Evolutionary conservation across 257 asterid species (phyloP).

Genomic region (Ehretia macrophylla): DNA sequence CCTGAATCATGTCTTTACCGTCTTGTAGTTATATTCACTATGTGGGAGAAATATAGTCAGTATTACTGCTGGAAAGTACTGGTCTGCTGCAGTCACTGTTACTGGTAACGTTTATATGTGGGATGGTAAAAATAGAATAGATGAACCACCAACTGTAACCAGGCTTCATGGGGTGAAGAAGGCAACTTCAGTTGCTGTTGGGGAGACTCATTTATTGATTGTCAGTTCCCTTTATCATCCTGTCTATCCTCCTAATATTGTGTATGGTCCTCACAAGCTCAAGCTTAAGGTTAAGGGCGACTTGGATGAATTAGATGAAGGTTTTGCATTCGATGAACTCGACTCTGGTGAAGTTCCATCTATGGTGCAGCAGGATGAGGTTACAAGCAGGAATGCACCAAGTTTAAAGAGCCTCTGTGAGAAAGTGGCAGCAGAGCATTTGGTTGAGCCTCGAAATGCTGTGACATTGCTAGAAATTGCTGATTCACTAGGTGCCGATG

Average conservation of each 20-base stretch:
- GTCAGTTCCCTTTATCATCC: conserved; percentile 90
- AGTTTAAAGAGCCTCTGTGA: conserved; percentile 86
- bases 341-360: conserved; percentile 39
- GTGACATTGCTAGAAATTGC: conserved; percentile 86
- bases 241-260: conserved; percentile 33
- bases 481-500: conserved; percentile 79
- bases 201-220: conserved; percentile 85
- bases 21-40: conserved; percentile 52
- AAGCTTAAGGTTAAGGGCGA: conserved; percentile 31
- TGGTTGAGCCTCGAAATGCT: conserved; percentile 90
- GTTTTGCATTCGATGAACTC: conserved; percentile 60
- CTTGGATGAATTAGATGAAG: conserved; percentile 55
- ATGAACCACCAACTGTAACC: conserved; percentile 48
- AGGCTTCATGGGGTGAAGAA: conserved; percentile 90
- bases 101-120: conserved; percentile 86
- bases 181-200: conserved; percentile 89
- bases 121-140: conserved; percentile 74
- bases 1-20: conserved; percentile 6
- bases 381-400: conserved; percentile 35
- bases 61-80: conserved; percentile 91
- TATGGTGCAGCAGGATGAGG: conserved; percentile 32
- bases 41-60: conserved; percentile 64
- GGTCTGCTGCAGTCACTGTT: conserved; percentile 88
- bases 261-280: conserved; percentile 27
- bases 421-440: conserved; percentile 69